Evolutionary conservation across 2,329 filamentous ascomycete genomes (phyloP).

Genomic region (Chrysosporium queenslandicum): DNA sequence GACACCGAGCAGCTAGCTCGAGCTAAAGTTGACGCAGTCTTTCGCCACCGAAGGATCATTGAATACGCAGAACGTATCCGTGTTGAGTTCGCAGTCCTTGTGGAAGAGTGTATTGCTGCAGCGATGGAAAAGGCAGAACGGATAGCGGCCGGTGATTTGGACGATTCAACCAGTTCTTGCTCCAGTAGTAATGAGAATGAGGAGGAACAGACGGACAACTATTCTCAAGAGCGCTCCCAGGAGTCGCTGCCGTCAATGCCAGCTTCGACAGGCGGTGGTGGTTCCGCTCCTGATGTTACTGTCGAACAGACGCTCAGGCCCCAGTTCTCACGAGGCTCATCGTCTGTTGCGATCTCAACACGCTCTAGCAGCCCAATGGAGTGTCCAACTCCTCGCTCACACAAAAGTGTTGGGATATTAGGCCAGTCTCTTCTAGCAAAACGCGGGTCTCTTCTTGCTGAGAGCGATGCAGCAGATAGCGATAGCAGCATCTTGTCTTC

Average conservation of each 20-base stretch:
- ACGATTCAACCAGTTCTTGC: slow-evolving; percentile 51
- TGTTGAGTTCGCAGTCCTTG: slow-evolving; percentile 81
- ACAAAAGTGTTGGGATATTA: slow-evolving; percentile 51
- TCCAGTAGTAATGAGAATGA: slow-evolving; percentile 1
- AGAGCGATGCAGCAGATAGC: slow-evolving; percentile 78
- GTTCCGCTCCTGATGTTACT: neutral
- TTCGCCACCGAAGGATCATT: slow-evolving; percentile 82
- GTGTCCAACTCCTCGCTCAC: slow-evolving; percentile 81
- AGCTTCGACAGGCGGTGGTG: neutral
- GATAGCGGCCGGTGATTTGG: slow-evolving; percentile 74
- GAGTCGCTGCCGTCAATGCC: slow-evolving; percentile 27
- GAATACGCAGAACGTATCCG: slow-evolving; percentile 95
- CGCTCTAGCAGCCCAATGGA: slow-evolving; percentile 83
- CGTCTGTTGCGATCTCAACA: slow-evolving; percentile 62
- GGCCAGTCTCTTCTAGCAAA: slow-evolving; percentile 53
- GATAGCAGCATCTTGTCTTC: slow-evolving; percentile 84
- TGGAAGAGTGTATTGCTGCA: slow-evolving; percentile 90
- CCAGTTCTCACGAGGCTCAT: slow-evolving; percentile 43
- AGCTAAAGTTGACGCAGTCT: slow-evolving; percentile 84
- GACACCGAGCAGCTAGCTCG: slow-evolving; percentile 79
- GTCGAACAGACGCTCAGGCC: slow-evolving; percentile 41
- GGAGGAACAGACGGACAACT: neutral
- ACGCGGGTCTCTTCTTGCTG: slow-evolving; percentile 66
- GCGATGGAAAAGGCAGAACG: slow-evolving; percentile 81
- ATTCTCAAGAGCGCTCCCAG: slow-evolving; percentile 41